Percentiles rank a stretch among this genome's conserved stretches.
These are phyloP conservation scores for Fusarium nematophilum DNA, from an alignment of 2,329 filamentous ascomycete genomes.

Conservation along the genomic window DNA sequence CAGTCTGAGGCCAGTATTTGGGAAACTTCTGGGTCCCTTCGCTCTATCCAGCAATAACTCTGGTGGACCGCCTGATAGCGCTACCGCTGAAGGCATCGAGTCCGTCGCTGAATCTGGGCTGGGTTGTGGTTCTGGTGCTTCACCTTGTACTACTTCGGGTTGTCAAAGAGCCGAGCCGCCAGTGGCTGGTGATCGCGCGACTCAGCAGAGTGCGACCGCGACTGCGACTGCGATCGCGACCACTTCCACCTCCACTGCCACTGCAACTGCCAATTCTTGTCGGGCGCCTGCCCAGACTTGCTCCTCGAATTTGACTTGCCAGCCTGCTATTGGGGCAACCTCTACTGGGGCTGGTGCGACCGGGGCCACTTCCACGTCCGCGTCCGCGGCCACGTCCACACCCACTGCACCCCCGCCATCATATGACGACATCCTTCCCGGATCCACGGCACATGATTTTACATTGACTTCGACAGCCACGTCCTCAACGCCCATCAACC, in stretches of 20 bases:
- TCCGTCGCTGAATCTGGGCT: not conserved
- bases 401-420: conserved; percentile 38
- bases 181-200: conserved; percentile 30
- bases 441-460: conserved; percentile 42
- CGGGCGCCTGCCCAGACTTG: conserved; percentile 18
- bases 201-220: conserved; percentile 22
- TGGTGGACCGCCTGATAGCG: conserved; percentile 3
- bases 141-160: conserved; percentile 17
- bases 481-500: conserved; percentile 30
- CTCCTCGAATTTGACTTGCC: conserved; percentile 31
- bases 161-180: conserved; percentile 26
- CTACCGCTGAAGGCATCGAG: conserved; percentile 19
- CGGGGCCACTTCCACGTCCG: conserved; percentile 12
- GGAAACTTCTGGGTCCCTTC: conserved; percentile 30
- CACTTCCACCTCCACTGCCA: not conserved
- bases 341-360: conserved; percentile 36
- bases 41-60: conserved; percentile 8
- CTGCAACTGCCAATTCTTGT: conserved; percentile 1
- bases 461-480: conserved; percentile 33
- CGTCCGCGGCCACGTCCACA: not conserved
- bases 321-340: conserved; percentile 29
- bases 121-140: not conserved
- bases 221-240: not conserved
- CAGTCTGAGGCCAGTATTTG: not conserved
- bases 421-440: conserved; percentile 46